Evolutionary conservation across 2,329 filamentous ascomycete species (phyloP), one percentile per base, ranked within the genome.

Genomic region (Albifimbria verrucaria): DNA sequence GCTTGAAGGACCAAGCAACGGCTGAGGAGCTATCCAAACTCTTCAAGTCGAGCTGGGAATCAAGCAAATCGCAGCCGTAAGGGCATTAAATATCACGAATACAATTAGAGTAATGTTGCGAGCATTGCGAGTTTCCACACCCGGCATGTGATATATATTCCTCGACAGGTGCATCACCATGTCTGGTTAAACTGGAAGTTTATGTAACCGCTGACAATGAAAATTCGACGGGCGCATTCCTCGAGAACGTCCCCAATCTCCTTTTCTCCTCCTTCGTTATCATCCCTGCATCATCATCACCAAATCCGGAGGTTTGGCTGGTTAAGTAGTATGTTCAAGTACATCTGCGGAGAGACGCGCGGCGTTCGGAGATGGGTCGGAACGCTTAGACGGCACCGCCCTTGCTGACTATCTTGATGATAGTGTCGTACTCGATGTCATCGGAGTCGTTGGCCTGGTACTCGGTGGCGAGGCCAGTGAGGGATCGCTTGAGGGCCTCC

Each of bases 361-460:
- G 49, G 55, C 55, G 52, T 52, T 51, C 22, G 54, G 57, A 55
- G 49, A 52, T 36, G 46, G 49, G 48, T 55, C 48, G 42, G 48
- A 23, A 51, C 47, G 58, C 60, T 73, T 77, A 79, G 66, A 68
- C 68, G 62, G 81, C 78, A 66, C 78, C 69, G 65, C 81, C 78
- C 80, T 86, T 84, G 80, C 80, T 84, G 74, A 87, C 79, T 55
- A 75, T 78, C 73, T 79, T 81, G 72, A 91, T 76, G 68, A 93
- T 80, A 66, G 78, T 80, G 59, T 89, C 84, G 73, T 85, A 86
- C 77, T 92, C 89, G 68, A 94, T 89, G 72, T 93, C 89, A 72
- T 91, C 88, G 62, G 77, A 74, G 72, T 93, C 89, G 78, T 92
- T 92, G 77, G 89, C 89, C 79, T 94, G 89, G 65, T 92, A 80